These are phyloP conservation scores for Jimgerdemannia lactiflua DNA, from an alignment of 192 early-diverging fungal genomes.

Conservation along the genomic window DNA sequence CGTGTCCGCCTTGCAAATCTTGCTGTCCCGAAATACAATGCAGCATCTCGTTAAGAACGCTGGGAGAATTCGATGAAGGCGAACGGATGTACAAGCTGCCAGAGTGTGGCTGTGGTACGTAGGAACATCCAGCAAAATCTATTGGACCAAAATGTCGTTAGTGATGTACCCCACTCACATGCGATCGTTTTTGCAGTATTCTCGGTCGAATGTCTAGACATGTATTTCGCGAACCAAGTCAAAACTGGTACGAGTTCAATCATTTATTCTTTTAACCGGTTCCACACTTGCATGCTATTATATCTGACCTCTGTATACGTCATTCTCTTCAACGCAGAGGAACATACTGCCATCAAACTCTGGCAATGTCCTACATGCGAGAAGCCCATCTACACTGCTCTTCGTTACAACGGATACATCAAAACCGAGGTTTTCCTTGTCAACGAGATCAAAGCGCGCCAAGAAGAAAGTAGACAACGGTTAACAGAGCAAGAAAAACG, in stretches of 20 bases:
- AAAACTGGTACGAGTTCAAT: constrained; percentile 16
- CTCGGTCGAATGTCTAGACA: constrained; percentile 19
- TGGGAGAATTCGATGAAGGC: constrained; percentile 16
- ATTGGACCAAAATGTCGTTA: background rate
- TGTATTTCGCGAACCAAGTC: constrained; percentile 20
- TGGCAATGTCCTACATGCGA: constrained; percentile 38
- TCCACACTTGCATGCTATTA: too few species aligned
- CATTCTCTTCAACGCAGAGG: constrained; percentile 2
- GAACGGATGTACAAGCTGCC: constrained; percentile 22
- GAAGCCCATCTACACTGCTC: constrained; percentile 18
- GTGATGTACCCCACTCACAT: background rate
- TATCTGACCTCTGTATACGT: background rate
- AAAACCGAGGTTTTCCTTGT: constrained; percentile 24
- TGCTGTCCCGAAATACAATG: constrained; percentile 13
- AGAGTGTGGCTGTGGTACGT: constrained; percentile 38
- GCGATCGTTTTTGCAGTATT: constrained; percentile 14
- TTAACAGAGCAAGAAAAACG: constrained; percentile 19
- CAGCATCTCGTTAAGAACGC: constrained; percentile 11
- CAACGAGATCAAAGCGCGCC: constrained; percentile 29
- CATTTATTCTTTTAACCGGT: background rate
- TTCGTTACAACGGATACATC: constrained; percentile 26
- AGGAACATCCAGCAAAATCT: background rate
- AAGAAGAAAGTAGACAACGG: constrained; percentile 15
- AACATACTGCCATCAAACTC: constrained; percentile 26
- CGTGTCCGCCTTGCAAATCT: constrained; percentile 16